A percentile compares a stretch with the other conserved stretches of the same genome.
Conservation (phyloP, 345 rosid species). For the Euphorbia pulcherrima region DNA sequence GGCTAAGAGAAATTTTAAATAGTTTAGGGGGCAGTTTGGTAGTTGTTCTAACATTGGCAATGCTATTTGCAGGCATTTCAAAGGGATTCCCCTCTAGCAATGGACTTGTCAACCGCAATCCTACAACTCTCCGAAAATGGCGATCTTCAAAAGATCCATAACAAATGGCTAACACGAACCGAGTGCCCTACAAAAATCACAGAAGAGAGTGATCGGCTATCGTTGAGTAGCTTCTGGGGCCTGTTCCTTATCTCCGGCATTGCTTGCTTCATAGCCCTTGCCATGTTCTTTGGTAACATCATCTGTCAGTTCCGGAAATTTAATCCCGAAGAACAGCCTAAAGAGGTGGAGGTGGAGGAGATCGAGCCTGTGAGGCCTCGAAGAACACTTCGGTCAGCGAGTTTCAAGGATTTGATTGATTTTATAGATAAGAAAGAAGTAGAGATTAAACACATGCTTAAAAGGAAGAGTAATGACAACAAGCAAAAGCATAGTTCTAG, state of each 20-base stretch:
- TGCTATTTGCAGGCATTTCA: constrained; percentile 70
- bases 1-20: too few relatives aligned
- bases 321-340: constrained; percentile 33
- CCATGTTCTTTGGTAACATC: constrained; percentile 48
- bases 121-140: constrained; percentile 84
- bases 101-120: constrained; percentile 83
- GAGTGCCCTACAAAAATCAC: constrained; percentile 44
- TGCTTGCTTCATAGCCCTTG: constrained; percentile 54
- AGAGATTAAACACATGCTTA: constrained; percentile 43
- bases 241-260: constrained; percentile 74
- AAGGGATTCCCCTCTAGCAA: constrained; percentile 84
- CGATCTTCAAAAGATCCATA: constrained; percentile 65
- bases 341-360: constrained; percentile 36
- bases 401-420: constrained; percentile 47
- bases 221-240: constrained; percentile 82
- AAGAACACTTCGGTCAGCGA: constrained; percentile 32
- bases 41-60: not conserved
- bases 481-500: constrained; percentile 39
- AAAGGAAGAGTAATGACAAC: constrained; percentile 39
- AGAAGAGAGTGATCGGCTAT: constrained; percentile 41
- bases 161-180: constrained; percentile 62
- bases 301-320: constrained; percentile 56
- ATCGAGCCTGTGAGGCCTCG: constrained; percentile 45
- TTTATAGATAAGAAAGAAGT: constrained; percentile 54
- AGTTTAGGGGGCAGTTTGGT: too few relatives aligned